These are phyloP conservation scores for Mallotus japonicus DNA, from an alignment of 441 rosid species.

Conservation along the genomic window DNA sequence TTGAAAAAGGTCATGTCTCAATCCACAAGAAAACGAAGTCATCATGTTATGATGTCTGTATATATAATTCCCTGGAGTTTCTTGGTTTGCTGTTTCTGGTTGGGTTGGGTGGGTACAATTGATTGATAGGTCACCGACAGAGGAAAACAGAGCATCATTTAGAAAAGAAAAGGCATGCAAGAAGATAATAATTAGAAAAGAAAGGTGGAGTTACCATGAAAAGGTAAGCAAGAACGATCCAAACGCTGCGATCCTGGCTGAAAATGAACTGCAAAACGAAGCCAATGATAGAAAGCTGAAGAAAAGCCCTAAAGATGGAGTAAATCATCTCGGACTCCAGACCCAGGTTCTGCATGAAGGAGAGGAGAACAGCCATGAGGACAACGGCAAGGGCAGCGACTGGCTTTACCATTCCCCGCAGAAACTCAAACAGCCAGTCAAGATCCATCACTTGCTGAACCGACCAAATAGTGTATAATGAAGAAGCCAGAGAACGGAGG, in stretches of 20 bases:
- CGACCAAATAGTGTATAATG: background rate
- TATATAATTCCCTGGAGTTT: too few species aligned
- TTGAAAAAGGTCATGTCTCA: too few species aligned
- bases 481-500: too few species aligned
- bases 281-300: constrained; percentile 83
- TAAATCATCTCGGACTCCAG: constrained; percentile 74
- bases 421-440: constrained; percentile 54
- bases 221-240: constrained; percentile 79
- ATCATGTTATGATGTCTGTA: too few species aligned
- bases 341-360: constrained; percentile 55
- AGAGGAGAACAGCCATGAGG: constrained; percentile 59
- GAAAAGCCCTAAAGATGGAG: constrained; percentile 64
- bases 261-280: constrained; percentile 89
- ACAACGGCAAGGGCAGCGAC: constrained; percentile 71
- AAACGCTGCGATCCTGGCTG: constrained; percentile 38
- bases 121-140: background rate
- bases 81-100: too few species aligned
- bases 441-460: constrained; percentile 26
- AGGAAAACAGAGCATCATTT: background rate
- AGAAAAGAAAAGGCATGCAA: background rate
- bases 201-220: constrained; percentile 58
- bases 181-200: background rate
- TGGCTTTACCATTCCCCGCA: constrained; percentile 75
- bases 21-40: too few species aligned
- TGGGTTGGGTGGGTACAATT: too few species aligned